Base-by-base conservation (phyloP, 345 rosid species). In the Brassica rapa region DNA sequence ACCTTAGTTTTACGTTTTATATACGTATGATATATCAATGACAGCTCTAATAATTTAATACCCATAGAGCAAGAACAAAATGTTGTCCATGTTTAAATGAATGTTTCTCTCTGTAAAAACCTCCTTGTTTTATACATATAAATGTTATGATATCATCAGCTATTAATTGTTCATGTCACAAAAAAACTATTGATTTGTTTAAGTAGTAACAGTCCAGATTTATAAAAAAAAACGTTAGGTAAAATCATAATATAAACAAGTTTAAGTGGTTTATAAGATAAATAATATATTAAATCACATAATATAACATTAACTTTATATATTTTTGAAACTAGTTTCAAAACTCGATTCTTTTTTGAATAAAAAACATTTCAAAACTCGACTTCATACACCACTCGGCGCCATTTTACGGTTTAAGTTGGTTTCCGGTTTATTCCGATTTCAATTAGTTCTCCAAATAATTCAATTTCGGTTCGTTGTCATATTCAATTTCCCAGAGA, bases 1-100 rank as follows among this genome's bases (percentile, higher is more conserved):
- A 0, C 78, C 82, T 73, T 79, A 57, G 53, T 1, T 11, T 63
- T 21, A 8, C 6, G 6, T 60, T 39, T 0, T 8, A 8, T 1
- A 6, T 16, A 11, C 55, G 3, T 15, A 1, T 56, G n/a, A 12
- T 37, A 35, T 8, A 12, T 3, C 0, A 30, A 12, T 2, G 35
- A 8, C n/a, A 3, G 56, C 55, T 71, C 25, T 39, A 71, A 5
- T 59, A 59, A 37, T 59, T 71, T 71, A 3, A 71, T 59, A 59
- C 25, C 35, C 21, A 2, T 60, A 71, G 56, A 71, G 35, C 19
- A 16, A 70, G 21, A 23, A 24, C 12, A 24, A 46, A 35, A 25
- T 35, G 5, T 4, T 62, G 53, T 5, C 37, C 39, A 5, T 21
- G 1, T 35, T 57, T 23, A 33, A 16, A 15, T 12, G 43, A 35